Evolutionary conservation across 2,329 filamentous ascomycete genomes (phyloP).

Genomic region (Dactylellina parvicollis): DNA sequence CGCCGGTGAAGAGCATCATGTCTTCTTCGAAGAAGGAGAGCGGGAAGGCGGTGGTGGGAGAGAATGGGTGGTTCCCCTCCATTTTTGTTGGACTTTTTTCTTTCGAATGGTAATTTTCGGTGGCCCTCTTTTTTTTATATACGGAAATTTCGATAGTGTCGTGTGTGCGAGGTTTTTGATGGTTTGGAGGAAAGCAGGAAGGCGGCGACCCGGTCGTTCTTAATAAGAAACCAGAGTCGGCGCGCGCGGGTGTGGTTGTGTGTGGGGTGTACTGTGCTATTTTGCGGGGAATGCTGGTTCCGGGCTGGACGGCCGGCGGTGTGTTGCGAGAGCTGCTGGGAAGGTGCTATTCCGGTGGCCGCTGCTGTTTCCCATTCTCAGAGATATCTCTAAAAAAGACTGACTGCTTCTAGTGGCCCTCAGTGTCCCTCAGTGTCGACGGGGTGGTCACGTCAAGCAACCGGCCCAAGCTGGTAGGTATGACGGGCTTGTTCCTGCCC

Average conservation of each 20-base stretch:
- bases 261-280: too few species aligned
- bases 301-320: background rate
- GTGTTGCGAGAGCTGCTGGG: background rate
- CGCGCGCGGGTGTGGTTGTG: background rate
- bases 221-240: background rate
- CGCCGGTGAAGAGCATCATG: slow-evolving; percentile 52
- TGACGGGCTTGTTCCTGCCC: background rate
- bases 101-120: too few species aligned
- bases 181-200: background rate
- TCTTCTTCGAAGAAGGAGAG: slow-evolving; percentile 54
- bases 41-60: slow-evolving; percentile 41
- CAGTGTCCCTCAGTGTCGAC: too few species aligned
- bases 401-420: too few species aligned
- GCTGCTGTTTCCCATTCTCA: background rate
- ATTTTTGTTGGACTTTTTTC: too few species aligned
- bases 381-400: too few species aligned
- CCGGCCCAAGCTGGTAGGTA: background rate
- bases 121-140: background rate
- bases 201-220: background rate
- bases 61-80: slow-evolving; percentile 37
- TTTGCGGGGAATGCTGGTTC: slow-evolving; percentile 17
- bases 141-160: background rate
- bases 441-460: background rate
- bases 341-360: too few species aligned
- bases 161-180: background rate